phyloP scores from a whole-genome alignment of 129 eudicot genomes.

The Flaveria bidentis region DNA sequence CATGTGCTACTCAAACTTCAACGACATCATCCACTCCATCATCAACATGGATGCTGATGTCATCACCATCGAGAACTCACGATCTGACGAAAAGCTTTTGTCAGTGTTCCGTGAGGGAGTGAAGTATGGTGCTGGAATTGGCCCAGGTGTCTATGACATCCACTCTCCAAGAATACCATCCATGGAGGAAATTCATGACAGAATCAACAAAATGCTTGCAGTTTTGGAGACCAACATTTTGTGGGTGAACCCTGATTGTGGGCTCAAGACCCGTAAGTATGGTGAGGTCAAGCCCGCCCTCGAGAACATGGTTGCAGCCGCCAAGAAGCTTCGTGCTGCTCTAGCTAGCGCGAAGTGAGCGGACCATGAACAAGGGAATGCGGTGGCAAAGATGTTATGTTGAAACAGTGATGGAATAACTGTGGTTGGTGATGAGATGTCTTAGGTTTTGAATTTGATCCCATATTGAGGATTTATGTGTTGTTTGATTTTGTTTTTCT shows the following conservation, averaged over 20 bases:
- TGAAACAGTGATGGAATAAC: conserved; percentile 25
- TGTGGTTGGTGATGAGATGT: conserved; percentile 18
- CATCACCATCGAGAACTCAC: conserved; percentile 95
- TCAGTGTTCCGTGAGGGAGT: conserved; percentile 97
- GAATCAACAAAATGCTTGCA: conserved; percentile 88
- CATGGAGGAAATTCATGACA: conserved; percentile 81
- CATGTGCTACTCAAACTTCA: too few relatives aligned
- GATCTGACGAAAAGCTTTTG: conserved; percentile 94
- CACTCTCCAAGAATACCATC: conserved; percentile 98
- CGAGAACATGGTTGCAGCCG: conserved; percentile 82
- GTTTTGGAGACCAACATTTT: conserved; percentile 83
- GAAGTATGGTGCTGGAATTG: conserved; percentile 89
- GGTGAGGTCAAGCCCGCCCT: conserved; percentile 90
- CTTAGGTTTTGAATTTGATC: neutral
- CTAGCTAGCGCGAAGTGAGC: conserved; percentile 65
- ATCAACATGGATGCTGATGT: conserved; percentile 99
- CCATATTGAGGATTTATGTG: neutral
- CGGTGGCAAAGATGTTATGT: too few relatives aligned
- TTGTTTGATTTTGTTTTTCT: neutral
- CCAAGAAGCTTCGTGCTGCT: conserved; percentile 76
- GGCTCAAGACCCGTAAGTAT: conserved; percentile 97
- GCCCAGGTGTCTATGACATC: conserved; percentile 95
- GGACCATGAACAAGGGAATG: too few relatives aligned
- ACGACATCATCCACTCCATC: conserved; percentile 97
- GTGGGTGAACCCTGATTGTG: conserved; percentile 99